A percentile compares a stretch with the other conserved stretches of the same genome.
Conservation (phyloP, 176 grass and related monocot species). For the Lolium multiflorum region DNA sequence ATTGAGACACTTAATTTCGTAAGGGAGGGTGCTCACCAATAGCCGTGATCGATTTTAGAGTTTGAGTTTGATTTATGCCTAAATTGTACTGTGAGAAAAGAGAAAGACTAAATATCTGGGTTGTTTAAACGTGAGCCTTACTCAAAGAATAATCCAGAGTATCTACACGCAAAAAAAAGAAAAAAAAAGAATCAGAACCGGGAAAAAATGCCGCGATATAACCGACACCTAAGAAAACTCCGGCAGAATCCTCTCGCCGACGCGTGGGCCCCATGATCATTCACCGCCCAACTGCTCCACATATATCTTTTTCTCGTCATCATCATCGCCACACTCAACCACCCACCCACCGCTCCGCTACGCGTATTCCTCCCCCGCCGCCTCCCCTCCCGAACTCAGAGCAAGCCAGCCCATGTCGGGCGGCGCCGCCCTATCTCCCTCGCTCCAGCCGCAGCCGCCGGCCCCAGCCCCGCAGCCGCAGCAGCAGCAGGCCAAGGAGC, state of each 20-base stretch:
- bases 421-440: conserved; percentile 9
- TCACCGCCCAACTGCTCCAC: not conserved
- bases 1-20: too few relatives aligned
- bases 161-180: not conserved
- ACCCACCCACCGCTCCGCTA: not conserved
- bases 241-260: not conserved
- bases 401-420: not conserved
- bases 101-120: too few relatives aligned
- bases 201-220: not conserved
- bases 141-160: not conserved
- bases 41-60: too few relatives aligned
- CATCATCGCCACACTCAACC: not conserved
- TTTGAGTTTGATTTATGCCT: too few relatives aligned
- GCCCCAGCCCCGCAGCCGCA: not conserved
- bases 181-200: not conserved
- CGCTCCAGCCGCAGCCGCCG: not conserved
- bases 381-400: not conserved
- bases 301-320: not conserved
- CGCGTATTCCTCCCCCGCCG: conserved; percentile 13
- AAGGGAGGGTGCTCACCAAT: too few relatives aligned
- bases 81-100: too few relatives aligned
- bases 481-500: conserved; percentile 25
- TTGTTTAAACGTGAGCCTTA: not conserved
- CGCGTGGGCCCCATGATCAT: not conserved
- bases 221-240: not conserved